These are phyloP conservation scores for Turritis glabra DNA, from an alignment of 345 rosid species.

Conservation along the genomic window DNA sequence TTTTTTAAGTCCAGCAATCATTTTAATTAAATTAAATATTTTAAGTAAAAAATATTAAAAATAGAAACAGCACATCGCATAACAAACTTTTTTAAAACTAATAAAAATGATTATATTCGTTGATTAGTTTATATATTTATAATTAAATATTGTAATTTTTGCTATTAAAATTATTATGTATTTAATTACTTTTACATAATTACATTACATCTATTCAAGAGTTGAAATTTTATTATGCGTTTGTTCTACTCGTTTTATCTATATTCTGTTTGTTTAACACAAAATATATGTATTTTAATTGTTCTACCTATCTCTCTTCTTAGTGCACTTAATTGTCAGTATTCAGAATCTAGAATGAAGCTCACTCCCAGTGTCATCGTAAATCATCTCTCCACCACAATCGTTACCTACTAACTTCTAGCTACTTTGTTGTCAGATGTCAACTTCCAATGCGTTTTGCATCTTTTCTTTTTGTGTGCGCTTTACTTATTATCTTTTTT, in stretches of 20 bases:
- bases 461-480: background rate
- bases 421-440: conserved; percentile 6
- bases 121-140: too few species aligned
- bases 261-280: background rate
- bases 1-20: too few species aligned
- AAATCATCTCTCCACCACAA: conserved; percentile 17
- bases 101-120: too few species aligned
- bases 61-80: too few species aligned
- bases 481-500: too few species aligned
- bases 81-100: too few species aligned
- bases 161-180: too few species aligned
- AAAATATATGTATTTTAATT: background rate
- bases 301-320: too few species aligned
- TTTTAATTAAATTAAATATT: too few species aligned
- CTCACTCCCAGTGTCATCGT: conserved; percentile 1
- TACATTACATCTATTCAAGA: background rate
- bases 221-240: background rate
- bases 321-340: background rate
- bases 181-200: too few species aligned
- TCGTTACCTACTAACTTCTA: conserved; percentile 22
- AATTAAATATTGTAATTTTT: too few species aligned
- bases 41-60: too few species aligned
- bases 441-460: background rate
- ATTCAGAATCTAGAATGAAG: background rate
- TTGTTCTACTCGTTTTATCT: background rate